Evolutionary conservation across 345 rosid species (phyloP).

Genomic region (Rhizophora mangle): DNA sequence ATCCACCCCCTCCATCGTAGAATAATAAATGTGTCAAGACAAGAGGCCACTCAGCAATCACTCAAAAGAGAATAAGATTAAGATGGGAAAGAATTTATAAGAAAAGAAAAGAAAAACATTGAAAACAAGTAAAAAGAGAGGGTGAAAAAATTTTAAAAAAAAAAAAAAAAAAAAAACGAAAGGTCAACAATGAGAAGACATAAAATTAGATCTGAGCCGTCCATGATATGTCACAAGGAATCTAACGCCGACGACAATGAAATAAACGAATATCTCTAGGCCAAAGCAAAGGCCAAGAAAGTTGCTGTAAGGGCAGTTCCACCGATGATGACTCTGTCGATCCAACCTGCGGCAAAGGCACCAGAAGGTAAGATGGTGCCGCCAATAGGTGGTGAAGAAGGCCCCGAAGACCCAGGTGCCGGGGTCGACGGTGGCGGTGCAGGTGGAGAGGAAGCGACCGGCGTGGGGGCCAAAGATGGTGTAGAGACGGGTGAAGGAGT

Average conservation of each 20-base stretch:
- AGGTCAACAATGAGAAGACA: slow-evolving; percentile 7
- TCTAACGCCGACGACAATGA: slow-evolving; percentile 15
- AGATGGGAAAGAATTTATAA: slow-evolving; percentile 17
- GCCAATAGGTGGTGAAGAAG: slow-evolving; percentile 4
- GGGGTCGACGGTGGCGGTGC: slow-evolving; percentile 4
- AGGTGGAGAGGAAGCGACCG: slow-evolving; percentile 18
- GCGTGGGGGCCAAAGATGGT: slow-evolving; percentile 25
- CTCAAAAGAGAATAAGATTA: slow-evolving; percentile 5
- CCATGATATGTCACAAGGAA: slow-evolving; percentile 4
- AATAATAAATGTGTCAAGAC: slow-evolving; percentile 26
- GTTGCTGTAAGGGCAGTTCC: slow-evolving; percentile 51
- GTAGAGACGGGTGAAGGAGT: slow-evolving; percentile 40
- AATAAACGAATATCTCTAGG: slow-evolving; percentile 24
- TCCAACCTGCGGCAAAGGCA: slow-evolving; percentile 36
- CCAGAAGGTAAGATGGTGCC: slow-evolving; percentile 11
- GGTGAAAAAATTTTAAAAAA: background rate
- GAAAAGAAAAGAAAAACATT: background rate
- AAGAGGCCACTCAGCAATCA: background rate
- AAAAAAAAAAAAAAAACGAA: slow-evolving; percentile 6
- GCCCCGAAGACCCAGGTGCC: background rate
- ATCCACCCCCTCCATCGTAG: slow-evolving; percentile 13
- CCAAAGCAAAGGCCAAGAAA: slow-evolving; percentile 53
- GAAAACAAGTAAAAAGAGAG: background rate
- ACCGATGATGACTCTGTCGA: slow-evolving; percentile 25
- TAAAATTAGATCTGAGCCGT: slow-evolving; percentile 21